phyloP scores from a whole-genome alignment of 192 early-diverging fungal species.

The Chytriomyces confervae region DNA sequence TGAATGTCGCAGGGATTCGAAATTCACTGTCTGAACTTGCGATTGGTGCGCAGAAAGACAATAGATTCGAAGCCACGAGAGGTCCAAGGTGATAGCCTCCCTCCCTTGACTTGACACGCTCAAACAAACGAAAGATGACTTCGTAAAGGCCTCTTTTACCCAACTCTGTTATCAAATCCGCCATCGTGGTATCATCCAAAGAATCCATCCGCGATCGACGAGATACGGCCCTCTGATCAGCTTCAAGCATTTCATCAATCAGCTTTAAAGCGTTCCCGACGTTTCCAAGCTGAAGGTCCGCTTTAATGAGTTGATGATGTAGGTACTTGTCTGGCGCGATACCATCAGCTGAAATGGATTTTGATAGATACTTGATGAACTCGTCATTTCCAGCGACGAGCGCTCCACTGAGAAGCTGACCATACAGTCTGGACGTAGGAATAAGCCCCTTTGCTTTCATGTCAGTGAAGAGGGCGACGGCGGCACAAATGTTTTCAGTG shows the following conservation, averaged over 20 bases:
- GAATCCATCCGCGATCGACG: background rate
- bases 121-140: background rate
- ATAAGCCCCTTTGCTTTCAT: background rate
- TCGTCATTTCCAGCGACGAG: background rate
- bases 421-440: conserved; percentile 9
- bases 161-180: conserved; percentile 4
- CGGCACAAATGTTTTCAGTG: background rate
- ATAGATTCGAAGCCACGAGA: background rate
- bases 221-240: too few relatives aligned
- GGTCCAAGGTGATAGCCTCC: conserved; percentile 4
- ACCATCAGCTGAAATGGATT: conserved; percentile 1
- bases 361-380: background rate
- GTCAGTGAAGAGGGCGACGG: background rate
- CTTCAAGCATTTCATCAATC: too few relatives aligned
- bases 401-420: conserved; percentile 4
- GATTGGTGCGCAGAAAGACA: background rate
- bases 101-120: background rate
- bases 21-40: too few relatives aligned
- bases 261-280: background rate
- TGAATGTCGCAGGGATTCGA: too few relatives aligned
- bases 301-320: conserved; percentile 26
- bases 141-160: conserved; percentile 11
- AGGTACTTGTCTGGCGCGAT: conserved; percentile 11
- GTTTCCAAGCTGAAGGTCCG: conserved; percentile 8
- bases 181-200: conserved; percentile 9